Percentiles rank a stretch among this genome's conserved stretches.
phyloP scores from a whole-genome alignment of 2,329 filamentous ascomycete genomes.

The Phialophora macrospora region DNA sequence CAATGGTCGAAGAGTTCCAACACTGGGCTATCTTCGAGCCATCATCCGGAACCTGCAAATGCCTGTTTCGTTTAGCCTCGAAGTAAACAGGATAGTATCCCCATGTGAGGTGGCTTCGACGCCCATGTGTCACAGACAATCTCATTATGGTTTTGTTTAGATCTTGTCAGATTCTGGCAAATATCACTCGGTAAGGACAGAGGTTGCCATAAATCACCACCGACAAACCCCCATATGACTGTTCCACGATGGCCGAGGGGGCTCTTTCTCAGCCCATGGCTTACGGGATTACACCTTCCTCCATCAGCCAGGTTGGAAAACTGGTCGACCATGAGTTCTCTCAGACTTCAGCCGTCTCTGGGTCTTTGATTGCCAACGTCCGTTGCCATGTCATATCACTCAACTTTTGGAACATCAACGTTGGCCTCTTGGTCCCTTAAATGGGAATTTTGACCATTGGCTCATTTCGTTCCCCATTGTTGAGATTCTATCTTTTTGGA shows the following conservation, averaged over 20 bases:
- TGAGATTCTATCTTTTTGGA: slow-evolving; percentile 29
- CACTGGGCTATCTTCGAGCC: background rate
- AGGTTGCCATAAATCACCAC: background rate
- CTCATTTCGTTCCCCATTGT: slow-evolving; percentile 31
- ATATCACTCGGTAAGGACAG: background rate
- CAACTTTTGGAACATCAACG: slow-evolving; percentile 35
- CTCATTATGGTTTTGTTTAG: slow-evolving; percentile 18
- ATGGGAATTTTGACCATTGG: slow-evolving; percentile 37
- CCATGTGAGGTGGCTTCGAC: slow-evolving; percentile 22
- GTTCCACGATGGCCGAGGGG: background rate
- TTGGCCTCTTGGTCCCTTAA: slow-evolving; percentile 34
- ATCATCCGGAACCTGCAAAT: background rate
- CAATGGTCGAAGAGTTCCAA: background rate
- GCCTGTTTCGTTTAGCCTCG: background rate
- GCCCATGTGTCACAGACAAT: slow-evolving; percentile 35
- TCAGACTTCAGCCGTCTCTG: background rate
- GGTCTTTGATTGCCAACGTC: slow-evolving; percentile 11
- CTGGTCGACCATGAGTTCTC: slow-evolving; percentile 7
- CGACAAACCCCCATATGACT: background rate
- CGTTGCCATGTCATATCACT: slow-evolving; percentile 34
- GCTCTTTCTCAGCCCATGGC: slow-evolving; percentile 20
- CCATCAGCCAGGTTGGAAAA: slow-evolving; percentile 23
- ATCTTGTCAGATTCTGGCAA: slow-evolving; percentile 15
- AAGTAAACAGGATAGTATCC: background rate
- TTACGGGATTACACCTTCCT: slow-evolving; percentile 19